A percentile compares a stretch with the other conserved stretches of the same genome.
phyloP scores from a whole-genome alignment of 176 grass and related monocot species.

The Elaeis guineensis region DNA sequence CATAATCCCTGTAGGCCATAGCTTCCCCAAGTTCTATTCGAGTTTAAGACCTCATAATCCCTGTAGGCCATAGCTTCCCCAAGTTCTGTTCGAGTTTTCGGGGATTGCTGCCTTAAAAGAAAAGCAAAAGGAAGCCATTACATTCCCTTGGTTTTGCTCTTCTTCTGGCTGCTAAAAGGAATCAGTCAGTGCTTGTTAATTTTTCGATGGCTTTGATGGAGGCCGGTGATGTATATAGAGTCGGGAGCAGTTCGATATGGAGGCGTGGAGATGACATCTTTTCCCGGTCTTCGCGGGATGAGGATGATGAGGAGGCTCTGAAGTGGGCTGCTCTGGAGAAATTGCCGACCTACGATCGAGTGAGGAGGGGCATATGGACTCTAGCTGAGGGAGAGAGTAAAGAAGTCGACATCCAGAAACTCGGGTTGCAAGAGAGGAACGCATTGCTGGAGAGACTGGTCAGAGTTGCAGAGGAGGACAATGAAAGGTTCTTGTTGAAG shows the following conservation, averaged over 20 bases:
- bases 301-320: constrained; percentile 91
- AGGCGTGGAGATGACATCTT: constrained; percentile 47
- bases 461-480: constrained; percentile 62
- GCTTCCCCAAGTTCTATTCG: no score
- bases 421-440: constrained; percentile 42
- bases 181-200: no score
- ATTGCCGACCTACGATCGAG: constrained; percentile 62
- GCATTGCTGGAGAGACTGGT: constrained; percentile 57
- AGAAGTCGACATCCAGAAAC: constrained; percentile 47
- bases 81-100: no score
- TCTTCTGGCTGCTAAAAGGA: no score
- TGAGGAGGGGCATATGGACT: constrained; percentile 43
- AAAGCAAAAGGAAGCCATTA: no score
- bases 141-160: no score
- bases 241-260: constrained; percentile 58
- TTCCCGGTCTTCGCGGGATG: constrained; percentile 52
- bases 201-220: constrained; percentile 13
- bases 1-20: no score
- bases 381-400: constrained; percentile 20
- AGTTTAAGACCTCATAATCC: no score
- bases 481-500: constrained; percentile 69
- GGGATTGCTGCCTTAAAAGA: no score
- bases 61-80: no score
- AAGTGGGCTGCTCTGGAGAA: constrained; percentile 92
- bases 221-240: constrained; percentile 31